Evolutionary conservation across 805 yeast species (phyloP).

Genomic region (Myxozyma monticola): DNA sequence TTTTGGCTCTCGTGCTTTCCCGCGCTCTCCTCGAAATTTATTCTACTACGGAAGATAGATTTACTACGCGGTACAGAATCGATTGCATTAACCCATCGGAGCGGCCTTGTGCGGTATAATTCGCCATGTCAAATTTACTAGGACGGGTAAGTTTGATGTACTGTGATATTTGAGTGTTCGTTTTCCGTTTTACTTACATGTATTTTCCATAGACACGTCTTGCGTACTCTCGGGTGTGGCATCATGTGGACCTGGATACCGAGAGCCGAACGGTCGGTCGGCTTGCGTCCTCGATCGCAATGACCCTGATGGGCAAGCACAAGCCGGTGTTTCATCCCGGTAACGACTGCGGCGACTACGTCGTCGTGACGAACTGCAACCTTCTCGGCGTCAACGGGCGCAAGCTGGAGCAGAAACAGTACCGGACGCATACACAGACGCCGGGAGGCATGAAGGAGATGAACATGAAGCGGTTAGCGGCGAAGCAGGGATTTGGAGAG

Average conservation of each 20-base stretch:
- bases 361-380: slow-evolving; percentile 91
- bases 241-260: slow-evolving; percentile 84
- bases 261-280: slow-evolving; percentile 90
- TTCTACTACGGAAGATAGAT: no score
- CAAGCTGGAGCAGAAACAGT: slow-evolving; percentile 74
- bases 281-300: slow-evolving; percentile 84
- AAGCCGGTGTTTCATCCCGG: slow-evolving; percentile 82
- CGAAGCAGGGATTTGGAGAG: slow-evolving; percentile 85
- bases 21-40: no score
- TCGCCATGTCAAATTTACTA: slow-evolving; percentile 44
- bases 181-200: background rate
- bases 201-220: slow-evolving; percentile 53
- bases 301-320: slow-evolving; percentile 92
- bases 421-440: slow-evolving; percentile 84
- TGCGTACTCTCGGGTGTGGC: slow-evolving; percentile 89
- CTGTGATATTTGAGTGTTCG: background rate
- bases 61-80: no score
- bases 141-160: slow-evolving; percentile 38
- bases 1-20: no score
- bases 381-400: slow-evolving; percentile 81
- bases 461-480: slow-evolving; percentile 74
- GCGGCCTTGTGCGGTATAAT: no score
- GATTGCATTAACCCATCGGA: no score
- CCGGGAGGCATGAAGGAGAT: slow-evolving; percentile 81
- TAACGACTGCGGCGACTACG: slow-evolving; percentile 92